Percentiles rank a stretch among this genome's conserved stretches.
Evolutionary conservation across 495 filamentous ascomycete species (phyloP).

Genomic region (Entonaema liquescens): DNA sequence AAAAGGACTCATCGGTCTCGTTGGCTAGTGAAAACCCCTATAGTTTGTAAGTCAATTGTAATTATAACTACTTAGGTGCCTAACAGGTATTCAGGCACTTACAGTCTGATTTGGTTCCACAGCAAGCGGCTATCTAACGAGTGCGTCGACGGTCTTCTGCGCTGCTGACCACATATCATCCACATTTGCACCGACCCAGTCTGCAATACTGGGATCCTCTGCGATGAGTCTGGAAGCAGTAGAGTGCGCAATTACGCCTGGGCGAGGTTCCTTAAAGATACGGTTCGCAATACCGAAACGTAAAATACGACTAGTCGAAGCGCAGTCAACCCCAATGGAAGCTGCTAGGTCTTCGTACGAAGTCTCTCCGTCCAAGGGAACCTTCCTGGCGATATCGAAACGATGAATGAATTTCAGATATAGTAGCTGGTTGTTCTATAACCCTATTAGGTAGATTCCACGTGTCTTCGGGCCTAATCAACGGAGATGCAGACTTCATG

Average conservation of each 20-base stretch:
- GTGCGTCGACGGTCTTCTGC: slow-evolving; percentile 31
- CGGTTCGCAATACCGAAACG: too few species aligned
- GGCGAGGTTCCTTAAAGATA: slow-evolving; percentile 41
- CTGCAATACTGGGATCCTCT: slow-evolving; percentile 39
- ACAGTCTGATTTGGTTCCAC: too few species aligned
- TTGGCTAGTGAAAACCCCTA: slow-evolving; percentile 51
- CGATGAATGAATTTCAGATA: slow-evolving; percentile 47
- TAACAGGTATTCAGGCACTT: too few species aligned
- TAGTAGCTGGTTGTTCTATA: slow-evolving; percentile 37
- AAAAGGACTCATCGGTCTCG: slow-evolving; percentile 45
- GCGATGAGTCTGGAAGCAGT: slow-evolving; percentile 49
- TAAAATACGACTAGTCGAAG: too few species aligned
- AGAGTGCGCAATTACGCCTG: slow-evolving; percentile 37
- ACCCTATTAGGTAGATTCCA: neutral
- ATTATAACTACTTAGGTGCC: neutral
- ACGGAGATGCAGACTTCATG: neutral
- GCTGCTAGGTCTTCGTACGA: slow-evolving; percentile 49
- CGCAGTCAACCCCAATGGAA: slow-evolving; percentile 23
- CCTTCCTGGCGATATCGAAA: slow-evolving; percentile 47
- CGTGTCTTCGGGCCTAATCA: neutral
- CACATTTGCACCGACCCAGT: slow-evolving; percentile 47
- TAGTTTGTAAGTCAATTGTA: slow-evolving; percentile 17
- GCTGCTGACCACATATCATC: slow-evolving; percentile 38
- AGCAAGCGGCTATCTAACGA: slow-evolving; percentile 38
- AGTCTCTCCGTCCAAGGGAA: slow-evolving; percentile 46